These are phyloP conservation scores for Podosphaera aphanis DNA, from an alignment of 2,329 filamentous ascomycete genomes.

Conservation along the genomic window DNA sequence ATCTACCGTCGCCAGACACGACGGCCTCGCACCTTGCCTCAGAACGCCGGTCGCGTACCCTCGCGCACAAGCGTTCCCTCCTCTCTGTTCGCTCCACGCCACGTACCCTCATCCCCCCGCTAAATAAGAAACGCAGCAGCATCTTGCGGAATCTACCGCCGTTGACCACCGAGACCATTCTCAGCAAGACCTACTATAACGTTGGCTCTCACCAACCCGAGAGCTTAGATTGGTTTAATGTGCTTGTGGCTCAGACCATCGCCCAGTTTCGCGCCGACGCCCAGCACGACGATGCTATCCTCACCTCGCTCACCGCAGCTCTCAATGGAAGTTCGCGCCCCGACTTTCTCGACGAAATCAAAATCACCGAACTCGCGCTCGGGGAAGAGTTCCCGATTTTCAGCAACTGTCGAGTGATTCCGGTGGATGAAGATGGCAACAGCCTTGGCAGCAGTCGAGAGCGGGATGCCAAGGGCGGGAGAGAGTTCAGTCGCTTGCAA, in stretches of 20 bases:
- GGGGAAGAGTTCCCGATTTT: constrained; percentile 98
- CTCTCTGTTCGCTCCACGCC: constrained; percentile 30
- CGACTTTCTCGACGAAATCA: constrained; percentile 80
- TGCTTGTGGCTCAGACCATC: constrained; percentile 85
- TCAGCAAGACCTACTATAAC: constrained; percentile 95
- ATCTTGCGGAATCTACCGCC: constrained; percentile 49
- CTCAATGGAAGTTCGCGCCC: constrained; percentile 74
- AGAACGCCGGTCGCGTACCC: constrained; percentile 46
- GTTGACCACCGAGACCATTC: constrained; percentile 77
- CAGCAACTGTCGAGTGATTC: constrained; percentile 90
- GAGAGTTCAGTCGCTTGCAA: constrained; percentile 56
- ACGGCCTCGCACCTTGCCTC: constrained; percentile 54
- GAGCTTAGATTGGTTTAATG: constrained; percentile 96
- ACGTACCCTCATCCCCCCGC: constrained; percentile 15
- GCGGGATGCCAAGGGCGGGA: constrained; percentile 14
- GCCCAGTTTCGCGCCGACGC: constrained; percentile 86
- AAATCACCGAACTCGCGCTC: constrained; percentile 75
- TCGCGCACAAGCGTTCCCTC: constrained; percentile 54
- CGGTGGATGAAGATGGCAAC: constrained; percentile 58
- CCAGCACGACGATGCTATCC: constrained; percentile 71
- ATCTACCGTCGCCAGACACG: constrained; percentile 62
- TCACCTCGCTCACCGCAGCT: constrained; percentile 61
- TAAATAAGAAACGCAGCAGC: constrained; percentile 42
- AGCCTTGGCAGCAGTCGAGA: constrained; percentile 21
- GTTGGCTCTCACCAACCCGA: constrained; percentile 89